Percentiles rank a stretch among this genome's conserved stretches.
Evolutionary conservation across 2,329 filamentous ascomycete species (phyloP).

Genomic region (Arthroderma sp.): DNA sequence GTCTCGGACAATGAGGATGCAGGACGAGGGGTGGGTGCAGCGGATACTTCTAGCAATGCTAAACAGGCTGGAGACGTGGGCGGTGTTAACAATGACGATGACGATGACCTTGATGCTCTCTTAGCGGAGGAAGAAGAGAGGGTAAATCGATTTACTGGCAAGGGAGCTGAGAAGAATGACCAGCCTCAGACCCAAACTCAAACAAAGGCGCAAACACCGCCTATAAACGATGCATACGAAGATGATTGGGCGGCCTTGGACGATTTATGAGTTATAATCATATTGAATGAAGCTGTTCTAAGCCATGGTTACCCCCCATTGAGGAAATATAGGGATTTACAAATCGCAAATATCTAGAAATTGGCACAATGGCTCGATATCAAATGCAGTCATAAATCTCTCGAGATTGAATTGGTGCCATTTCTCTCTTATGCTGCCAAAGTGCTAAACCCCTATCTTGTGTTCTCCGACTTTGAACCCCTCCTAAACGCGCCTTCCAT

Average conservation of each 20-base stretch:
- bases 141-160: not conserved
- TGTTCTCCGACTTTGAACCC: too few species aligned
- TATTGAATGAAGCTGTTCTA: not conserved
- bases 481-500: too few species aligned
- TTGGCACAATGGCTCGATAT: too few species aligned
- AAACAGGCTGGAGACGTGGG: not conserved
- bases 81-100: constrained; percentile 19
- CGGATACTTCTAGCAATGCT: not conserved
- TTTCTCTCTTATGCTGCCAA: too few species aligned
- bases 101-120: constrained; percentile 40
- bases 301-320: too few species aligned
- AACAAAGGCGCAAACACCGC: not conserved
- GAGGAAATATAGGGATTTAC: too few species aligned
- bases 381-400: too few species aligned
- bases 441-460: too few species aligned
- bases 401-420: too few species aligned
- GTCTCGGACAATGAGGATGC: constrained; percentile 17
- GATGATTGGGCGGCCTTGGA: constrained; percentile 57
- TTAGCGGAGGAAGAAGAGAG: constrained; percentile 35
- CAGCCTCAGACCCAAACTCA: not conserved
- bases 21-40: not conserved
- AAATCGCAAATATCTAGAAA: too few species aligned
- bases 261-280: constrained; percentile 11
- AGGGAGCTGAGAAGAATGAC: not conserved
- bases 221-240: constrained; percentile 33